phyloP scores from a whole-genome alignment of 192 early-diverging fungal species.

The Obelidium mucronatum region DNA sequence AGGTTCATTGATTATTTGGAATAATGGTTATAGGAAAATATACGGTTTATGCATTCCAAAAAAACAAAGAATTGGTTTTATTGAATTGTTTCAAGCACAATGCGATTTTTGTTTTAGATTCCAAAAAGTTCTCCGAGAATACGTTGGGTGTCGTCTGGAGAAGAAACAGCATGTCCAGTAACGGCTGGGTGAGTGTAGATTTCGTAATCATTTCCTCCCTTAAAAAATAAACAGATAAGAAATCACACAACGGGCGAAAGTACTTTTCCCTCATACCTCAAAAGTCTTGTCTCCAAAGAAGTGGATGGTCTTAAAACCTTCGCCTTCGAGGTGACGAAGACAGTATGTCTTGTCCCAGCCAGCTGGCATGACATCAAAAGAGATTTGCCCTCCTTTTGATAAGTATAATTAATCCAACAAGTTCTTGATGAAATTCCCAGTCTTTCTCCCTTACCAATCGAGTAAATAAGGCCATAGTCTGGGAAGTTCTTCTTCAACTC shows the following conservation, averaged over 20 bases:
- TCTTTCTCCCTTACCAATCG: conserved; percentile 70
- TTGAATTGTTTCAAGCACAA: background rate
- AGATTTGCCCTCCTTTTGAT: conserved; percentile 88
- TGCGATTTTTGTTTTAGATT: background rate
- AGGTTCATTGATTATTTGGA: background rate
- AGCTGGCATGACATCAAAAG: conserved; percentile 97
- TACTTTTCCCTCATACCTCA: conserved; percentile 51
- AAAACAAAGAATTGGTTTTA: background rate
- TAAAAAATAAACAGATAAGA: conserved; percentile 17
- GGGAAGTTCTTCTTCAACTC: conserved; percentile 84
- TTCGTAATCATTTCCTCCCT: conserved; percentile 99
- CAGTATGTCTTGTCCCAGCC: conserved; percentile 99
- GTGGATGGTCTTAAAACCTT: conserved; percentile 90
- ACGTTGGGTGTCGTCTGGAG: conserved; percentile 82
- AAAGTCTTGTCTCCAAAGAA: conserved; percentile 99
- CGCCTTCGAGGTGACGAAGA: conserved; percentile 83
- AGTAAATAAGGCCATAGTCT: conserved; percentile 88
- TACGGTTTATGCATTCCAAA: background rate
- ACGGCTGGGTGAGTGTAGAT: conserved; percentile 84
- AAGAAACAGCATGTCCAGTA: conserved; percentile 86
- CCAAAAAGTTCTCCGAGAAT: conserved; percentile 82
- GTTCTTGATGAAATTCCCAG: background rate
- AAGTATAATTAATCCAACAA: background rate
- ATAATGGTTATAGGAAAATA: background rate
- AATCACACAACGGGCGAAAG: background rate